Percentiles rank a stretch among this genome's conserved stretches.
Conservation (phyloP, 1,284 basidiomycete genomes). For the Filobasidium uniguttulatum region DNA sequence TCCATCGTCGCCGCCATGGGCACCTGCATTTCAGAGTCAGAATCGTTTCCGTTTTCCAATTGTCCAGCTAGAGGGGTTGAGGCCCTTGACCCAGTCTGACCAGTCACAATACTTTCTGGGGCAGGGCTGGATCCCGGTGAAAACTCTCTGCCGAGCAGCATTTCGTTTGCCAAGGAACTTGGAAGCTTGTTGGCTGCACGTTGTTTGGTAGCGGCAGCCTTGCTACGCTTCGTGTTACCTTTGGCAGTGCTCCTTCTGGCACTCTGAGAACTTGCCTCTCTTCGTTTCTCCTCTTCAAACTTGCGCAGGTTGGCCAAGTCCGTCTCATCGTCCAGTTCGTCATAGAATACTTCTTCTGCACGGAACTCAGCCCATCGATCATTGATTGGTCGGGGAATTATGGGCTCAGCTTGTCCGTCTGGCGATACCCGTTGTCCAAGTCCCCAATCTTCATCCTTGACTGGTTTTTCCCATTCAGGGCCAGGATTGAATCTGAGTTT, state of each 20-base stretch:
- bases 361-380: conserved; percentile 30
- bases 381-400: conserved; percentile 20
- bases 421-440: conserved; percentile 28
- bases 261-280: conserved; percentile 5
- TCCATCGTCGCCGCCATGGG: no score
- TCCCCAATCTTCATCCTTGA: conserved; percentile 4
- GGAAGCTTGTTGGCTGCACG: not conserved
- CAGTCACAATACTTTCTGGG: not conserved
- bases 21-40: no score
- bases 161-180: not conserved
- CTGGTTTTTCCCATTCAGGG: conserved; percentile 65
- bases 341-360: conserved; percentile 25
- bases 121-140: not conserved
- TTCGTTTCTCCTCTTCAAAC: conserved; percentile 15
- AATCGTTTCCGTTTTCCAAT: no score
- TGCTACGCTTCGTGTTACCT: conserved; percentile 1
- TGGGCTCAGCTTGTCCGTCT: not conserved
- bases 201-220: not conserved
- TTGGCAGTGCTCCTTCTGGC: not conserved
- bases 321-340: conserved; percentile 29
- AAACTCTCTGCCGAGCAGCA: not conserved
- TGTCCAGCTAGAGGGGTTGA: no score
- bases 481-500: conserved; percentile 75
- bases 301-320: conserved; percentile 18
- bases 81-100: not conserved